Evolutionary conservation across 2,329 filamentous ascomycete species (phyloP).

Genomic region (Claviceps monticola): DNA sequence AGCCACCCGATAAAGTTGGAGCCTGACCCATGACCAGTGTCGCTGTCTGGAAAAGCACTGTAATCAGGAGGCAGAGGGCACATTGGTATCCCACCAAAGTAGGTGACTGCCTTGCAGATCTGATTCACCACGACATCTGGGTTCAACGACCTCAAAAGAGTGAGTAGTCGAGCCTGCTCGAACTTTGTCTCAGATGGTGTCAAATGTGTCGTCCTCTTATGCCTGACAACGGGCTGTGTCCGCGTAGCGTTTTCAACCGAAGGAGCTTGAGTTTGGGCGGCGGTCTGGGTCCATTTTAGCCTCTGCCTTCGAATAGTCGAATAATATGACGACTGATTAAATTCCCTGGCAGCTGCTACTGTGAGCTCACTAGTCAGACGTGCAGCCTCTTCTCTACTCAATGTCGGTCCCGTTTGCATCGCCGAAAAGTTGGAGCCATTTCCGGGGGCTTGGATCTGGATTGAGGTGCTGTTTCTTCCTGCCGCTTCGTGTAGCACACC

Average conservation of each 20-base stretch:
- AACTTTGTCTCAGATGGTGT: conserved; percentile 36
- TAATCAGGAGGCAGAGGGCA: conserved; percentile 37
- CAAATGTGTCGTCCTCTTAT: conserved; percentile 6
- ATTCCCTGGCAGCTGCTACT: conserved; percentile 41
- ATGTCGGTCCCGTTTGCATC: conserved; percentile 44
- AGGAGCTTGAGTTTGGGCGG: not conserved
- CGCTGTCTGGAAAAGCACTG: conserved; percentile 39
- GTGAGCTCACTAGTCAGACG: conserved; percentile 50
- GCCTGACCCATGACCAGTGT: conserved; percentile 41
- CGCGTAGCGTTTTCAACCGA: not conserved
- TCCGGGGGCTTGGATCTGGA: conserved; percentile 43
- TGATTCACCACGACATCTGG: conserved; percentile 46
- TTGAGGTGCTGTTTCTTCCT: conserved; percentile 42
- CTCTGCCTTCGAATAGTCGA: conserved; percentile 24
- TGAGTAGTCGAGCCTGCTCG: conserved; percentile 46
- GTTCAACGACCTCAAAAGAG: conserved; percentile 39
- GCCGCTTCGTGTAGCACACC: conserved; percentile 16
- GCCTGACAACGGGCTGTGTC: not conserved
- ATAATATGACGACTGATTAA: conserved; percentile 39
- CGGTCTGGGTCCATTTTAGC: not conserved
- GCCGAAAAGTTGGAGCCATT: conserved; percentile 48
- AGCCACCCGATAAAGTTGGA: conserved; percentile 48
- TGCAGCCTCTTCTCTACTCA: conserved; percentile 38
- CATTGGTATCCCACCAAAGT: conserved; percentile 47
- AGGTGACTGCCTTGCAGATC: conserved; percentile 47